A percentile compares a stretch with the other conserved stretches of the same genome.
Evolutionary conservation across 2,329 filamentous ascomycete genomes (phyloP).

Genomic region (Clonostachys solani): DNA sequence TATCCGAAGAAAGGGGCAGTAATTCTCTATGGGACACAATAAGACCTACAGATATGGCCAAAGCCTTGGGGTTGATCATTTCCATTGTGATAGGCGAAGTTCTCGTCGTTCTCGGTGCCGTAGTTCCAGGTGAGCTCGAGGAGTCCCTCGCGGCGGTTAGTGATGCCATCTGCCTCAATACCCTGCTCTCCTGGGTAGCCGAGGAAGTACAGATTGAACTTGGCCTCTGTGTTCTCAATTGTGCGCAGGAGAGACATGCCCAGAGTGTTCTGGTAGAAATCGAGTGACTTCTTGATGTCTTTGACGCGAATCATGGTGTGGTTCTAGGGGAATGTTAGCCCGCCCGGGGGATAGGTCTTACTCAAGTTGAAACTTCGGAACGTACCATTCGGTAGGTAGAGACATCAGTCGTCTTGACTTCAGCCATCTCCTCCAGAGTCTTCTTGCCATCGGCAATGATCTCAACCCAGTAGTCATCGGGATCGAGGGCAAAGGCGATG

Average conservation of each 20-base stretch:
- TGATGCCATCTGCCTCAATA: constrained; percentile 44
- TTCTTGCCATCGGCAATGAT: constrained; percentile 64
- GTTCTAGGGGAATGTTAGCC: constrained; percentile 44
- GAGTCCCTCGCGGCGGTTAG: constrained; percentile 72
- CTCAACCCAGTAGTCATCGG: constrained; percentile 85
- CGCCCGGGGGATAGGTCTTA: background rate
- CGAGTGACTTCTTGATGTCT: constrained; percentile 66
- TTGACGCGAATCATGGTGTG: constrained; percentile 97
- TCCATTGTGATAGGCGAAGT: constrained; percentile 86
- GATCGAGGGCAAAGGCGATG: constrained; percentile 88
- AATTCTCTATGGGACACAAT: background rate
- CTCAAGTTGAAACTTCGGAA: background rate
- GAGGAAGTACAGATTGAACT: constrained; percentile 91
- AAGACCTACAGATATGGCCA: constrained; percentile 76
- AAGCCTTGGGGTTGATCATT: constrained; percentile 92
- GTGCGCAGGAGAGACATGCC: constrained; percentile 83
- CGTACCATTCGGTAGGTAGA: constrained; percentile 67
- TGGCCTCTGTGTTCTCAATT: constrained; percentile 61
- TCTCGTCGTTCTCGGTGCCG: constrained; percentile 78
- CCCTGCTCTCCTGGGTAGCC: constrained; percentile 65
- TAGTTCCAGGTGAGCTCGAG: constrained; percentile 87
- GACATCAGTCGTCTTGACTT: constrained; percentile 67
- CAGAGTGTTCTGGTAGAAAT: constrained; percentile 80
- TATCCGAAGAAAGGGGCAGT: background rate
- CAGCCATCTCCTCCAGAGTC: constrained; percentile 66